Evolutionary conservation across 768 basidiomycete species (phyloP), one percentile per base, ranked within the genome.

Genomic region (Hemileccinum impolitum): DNA sequence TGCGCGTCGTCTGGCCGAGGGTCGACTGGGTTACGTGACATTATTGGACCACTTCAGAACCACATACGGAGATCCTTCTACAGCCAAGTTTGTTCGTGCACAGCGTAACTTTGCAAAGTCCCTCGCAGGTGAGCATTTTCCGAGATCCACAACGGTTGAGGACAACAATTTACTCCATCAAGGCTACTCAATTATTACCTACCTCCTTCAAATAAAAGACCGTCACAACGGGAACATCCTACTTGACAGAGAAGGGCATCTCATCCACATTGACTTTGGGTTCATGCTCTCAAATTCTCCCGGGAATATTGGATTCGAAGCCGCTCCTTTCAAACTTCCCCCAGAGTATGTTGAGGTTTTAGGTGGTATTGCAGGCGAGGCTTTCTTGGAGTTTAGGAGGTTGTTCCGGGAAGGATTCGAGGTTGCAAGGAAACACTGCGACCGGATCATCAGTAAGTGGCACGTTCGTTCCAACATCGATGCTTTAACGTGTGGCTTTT

Each of bases 161-260:
- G 45, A 18, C 41, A 15, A 42, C 21, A 38, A 45, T 50, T 28
- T 11, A 21, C n/a, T 41, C 23, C 25, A 21, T 48, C 30, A 31
- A 84, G 94, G 94, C 11, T 98, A 97, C 66, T 97, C 95, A 2
- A 74, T 98, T 42, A 84, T 97, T 34, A 94, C 93, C n/a, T 97
- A 90, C 69, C 81, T 98, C 8, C 80, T 99, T 4, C 96, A 98
- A 70, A 87, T 99, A 69, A 98, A 98, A 70, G 96, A 99, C 67
- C 82, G 96, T 12, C 96, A 99, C 64, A 99, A 99, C 62, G 96
- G 96, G 26, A 99, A 98, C 64, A 98, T 99, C 46, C 80, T 99
- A 6, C 73, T 99, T 40, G 96, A 98, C 70, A 82, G 91, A 45
- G 92, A 96, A 30, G 96, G 96, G 0, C 94, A 94, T 58, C 75